Evolutionary conservation across 225 moss, liverwort and hornwort genomes (phyloP).

Genomic region (Physcomitrellopsis africana): DNA sequence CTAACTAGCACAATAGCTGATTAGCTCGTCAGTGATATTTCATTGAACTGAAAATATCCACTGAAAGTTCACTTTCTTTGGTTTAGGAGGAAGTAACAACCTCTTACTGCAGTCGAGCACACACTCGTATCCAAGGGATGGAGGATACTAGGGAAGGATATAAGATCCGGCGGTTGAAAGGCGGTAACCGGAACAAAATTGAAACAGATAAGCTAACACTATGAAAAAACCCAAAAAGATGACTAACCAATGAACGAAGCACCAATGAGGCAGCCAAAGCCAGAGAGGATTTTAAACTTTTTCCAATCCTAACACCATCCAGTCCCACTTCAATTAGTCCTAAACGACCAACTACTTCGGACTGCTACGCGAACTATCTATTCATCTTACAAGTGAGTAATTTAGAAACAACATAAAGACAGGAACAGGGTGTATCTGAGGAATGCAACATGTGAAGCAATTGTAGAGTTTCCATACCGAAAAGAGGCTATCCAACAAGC

Average conservation of each 20-base stretch:
- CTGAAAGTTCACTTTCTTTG: slow-evolving; percentile 24
- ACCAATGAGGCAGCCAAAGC: slow-evolving; percentile 68
- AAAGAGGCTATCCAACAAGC: too few species aligned
- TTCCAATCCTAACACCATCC: slow-evolving; percentile 63
- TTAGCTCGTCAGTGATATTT: slow-evolving; percentile 17
- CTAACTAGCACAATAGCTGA: slow-evolving; percentile 9
- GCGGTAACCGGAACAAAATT: slow-evolving; percentile 28
- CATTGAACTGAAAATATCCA: slow-evolving; percentile 12
- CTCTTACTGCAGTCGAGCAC: not conserved
- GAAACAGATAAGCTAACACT: slow-evolving; percentile 26
- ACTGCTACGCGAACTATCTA: slow-evolving; percentile 6
- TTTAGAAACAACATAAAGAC: slow-evolving; percentile 8
- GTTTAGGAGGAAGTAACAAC: slow-evolving; percentile 15
- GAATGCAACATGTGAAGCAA: not conserved
- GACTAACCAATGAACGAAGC: slow-evolving; percentile 59
- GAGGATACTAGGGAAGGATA: not conserved
- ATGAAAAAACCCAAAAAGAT: slow-evolving; percentile 45
- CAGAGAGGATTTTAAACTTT: slow-evolving; percentile 55
- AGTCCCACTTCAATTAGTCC: slow-evolving; percentile 57
- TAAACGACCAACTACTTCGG: slow-evolving; percentile 32
- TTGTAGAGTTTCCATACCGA: too few species aligned
- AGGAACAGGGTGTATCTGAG: slow-evolving; percentile 13
- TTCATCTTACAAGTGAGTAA: slow-evolving; percentile 26
- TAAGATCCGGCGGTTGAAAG: slow-evolving; percentile 14
- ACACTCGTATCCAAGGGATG: not conserved